Evolutionary conservation across 1,139 yeast genomes (phyloP).

Genomic region (Yamadazyma songkhlaensis): DNA sequence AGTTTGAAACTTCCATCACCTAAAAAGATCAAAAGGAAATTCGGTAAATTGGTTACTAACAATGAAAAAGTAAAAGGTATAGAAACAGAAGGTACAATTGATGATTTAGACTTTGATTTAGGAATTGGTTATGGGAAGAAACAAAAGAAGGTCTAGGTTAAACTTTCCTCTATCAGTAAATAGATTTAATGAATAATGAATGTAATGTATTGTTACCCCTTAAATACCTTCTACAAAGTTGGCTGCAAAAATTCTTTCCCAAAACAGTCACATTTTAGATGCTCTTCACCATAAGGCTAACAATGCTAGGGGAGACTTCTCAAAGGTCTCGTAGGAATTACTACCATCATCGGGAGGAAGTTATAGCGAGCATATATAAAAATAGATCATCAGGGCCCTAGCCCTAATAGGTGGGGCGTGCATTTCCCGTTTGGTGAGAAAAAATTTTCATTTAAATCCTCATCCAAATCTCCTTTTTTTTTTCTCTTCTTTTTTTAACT

Average conservation of each 20-base stretch:
- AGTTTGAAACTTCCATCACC: constrained; percentile 39
- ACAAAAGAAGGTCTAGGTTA: neutral
- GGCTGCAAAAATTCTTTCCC: neutral
- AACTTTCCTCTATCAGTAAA: neutral
- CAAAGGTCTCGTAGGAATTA: too few relatives aligned
- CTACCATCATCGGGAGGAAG: too few relatives aligned
- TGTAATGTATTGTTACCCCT: neutral
- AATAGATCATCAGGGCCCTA: neutral
- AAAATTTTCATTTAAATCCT: constrained; percentile 4
- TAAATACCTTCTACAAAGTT: neutral
- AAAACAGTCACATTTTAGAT: neutral
- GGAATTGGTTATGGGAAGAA: constrained; percentile 14
- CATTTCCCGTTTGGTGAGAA: neutral
- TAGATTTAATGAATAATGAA: neutral
- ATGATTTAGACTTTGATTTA: constrained; percentile 13
- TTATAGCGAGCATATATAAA: too few relatives aligned
- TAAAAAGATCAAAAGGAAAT: constrained; percentile 30
- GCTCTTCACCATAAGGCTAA: too few relatives aligned
- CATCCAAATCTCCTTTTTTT: constrained; percentile 1
- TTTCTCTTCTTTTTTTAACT: constrained; percentile 36
- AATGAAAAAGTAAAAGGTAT: constrained; percentile 5
- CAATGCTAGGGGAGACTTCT: too few relatives aligned
- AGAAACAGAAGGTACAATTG: constrained; percentile 7
- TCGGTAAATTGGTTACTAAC: constrained; percentile 29
- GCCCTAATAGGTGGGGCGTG: neutral